These are phyloP conservation scores for Dryas drummondii DNA, from an alignment of 306 rosid genomes.

Conservation along the genomic window DNA sequence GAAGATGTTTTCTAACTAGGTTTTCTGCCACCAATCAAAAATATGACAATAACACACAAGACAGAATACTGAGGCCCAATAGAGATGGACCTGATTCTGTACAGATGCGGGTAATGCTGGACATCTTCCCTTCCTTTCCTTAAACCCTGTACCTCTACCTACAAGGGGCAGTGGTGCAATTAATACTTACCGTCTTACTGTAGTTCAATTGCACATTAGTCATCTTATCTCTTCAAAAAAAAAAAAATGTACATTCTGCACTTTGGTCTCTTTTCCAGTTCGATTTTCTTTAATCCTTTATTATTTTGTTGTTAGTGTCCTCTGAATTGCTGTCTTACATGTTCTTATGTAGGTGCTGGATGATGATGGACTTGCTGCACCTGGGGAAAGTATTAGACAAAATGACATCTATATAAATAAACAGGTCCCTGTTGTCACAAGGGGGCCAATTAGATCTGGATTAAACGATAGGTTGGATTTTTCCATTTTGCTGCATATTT, in stretches of 20 bases:
- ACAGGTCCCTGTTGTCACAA: conserved; percentile 60
- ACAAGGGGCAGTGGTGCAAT: background rate
- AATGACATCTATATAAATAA: conserved; percentile 66
- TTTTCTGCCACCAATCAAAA: conserved; percentile 50
- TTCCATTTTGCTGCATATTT: conserved; percentile 7
- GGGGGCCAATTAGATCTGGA: conserved; percentile 26
- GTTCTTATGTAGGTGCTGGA: conserved; percentile 61
- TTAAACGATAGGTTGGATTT: conserved; percentile 54
- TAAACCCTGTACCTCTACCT: background rate
- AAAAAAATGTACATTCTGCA: too few species aligned
- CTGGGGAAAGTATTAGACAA: conserved; percentile 76
- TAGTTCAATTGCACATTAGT: background rate
- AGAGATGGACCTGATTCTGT: conserved; percentile 42
- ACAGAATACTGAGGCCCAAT: conserved; percentile 69
- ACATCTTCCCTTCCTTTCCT: background rate
- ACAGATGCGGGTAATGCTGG: conserved; percentile 58
- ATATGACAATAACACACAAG: conserved; percentile 56
- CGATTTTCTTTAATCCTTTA: too few species aligned
- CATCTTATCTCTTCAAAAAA: background rate
- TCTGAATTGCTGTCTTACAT: background rate
- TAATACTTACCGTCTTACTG: background rate
- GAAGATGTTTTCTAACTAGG: conserved; percentile 46
- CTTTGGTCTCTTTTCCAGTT: too few species aligned
- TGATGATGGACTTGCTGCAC: conserved; percentile 93
- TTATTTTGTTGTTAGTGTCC: background rate